Percentiles rank a stretch among this genome's conserved stretches.
These are phyloP conservation scores for Malassezia arunalokei DNA, from an alignment of 1,284 basidiomycete genomes.

Conservation along the genomic window DNA sequence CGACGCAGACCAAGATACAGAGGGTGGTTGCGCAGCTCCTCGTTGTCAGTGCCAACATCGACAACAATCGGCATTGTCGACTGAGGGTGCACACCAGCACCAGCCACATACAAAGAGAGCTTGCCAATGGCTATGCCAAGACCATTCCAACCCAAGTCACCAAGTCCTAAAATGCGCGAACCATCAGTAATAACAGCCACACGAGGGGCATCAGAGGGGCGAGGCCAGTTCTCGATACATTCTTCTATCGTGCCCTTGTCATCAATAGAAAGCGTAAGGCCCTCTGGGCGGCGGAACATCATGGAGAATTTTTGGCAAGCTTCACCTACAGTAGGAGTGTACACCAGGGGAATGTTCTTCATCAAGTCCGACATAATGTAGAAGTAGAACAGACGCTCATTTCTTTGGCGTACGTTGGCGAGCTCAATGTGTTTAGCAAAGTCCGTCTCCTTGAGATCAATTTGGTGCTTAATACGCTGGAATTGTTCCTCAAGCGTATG, in stretches of 20 bases:
- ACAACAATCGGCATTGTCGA: conserved; percentile 70
- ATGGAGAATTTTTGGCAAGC: conserved; percentile 62
- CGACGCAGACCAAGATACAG: conserved; percentile 66
- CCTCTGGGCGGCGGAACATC: conserved; percentile 67
- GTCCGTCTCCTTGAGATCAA: conserved; percentile 57
- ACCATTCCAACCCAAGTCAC: conserved; percentile 59
- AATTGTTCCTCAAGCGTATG: conserved; percentile 52
- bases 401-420: conserved; percentile 59
- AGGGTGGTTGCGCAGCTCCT: conserved; percentile 69
- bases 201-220: conserved; percentile 44
- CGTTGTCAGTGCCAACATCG: conserved; percentile 66
- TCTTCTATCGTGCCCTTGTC: conserved; percentile 67
- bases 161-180: conserved; percentile 81
- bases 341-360: conserved; percentile 56
- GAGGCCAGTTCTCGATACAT: conserved; percentile 66
- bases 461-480: conserved; percentile 57
- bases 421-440: conserved; percentile 76
- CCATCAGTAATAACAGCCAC: conserved; percentile 57
- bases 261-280: conserved; percentile 38
- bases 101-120: conserved; percentile 77
- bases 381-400: conserved; percentile 61
- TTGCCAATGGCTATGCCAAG: conserved; percentile 91
- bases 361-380: conserved; percentile 54
- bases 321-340: conserved; percentile 83
- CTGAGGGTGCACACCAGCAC: conserved; percentile 71